Evolutionary conservation across 2,329 filamentous ascomycete species (phyloP).

Genomic region (Chaetomium sp.): DNA sequence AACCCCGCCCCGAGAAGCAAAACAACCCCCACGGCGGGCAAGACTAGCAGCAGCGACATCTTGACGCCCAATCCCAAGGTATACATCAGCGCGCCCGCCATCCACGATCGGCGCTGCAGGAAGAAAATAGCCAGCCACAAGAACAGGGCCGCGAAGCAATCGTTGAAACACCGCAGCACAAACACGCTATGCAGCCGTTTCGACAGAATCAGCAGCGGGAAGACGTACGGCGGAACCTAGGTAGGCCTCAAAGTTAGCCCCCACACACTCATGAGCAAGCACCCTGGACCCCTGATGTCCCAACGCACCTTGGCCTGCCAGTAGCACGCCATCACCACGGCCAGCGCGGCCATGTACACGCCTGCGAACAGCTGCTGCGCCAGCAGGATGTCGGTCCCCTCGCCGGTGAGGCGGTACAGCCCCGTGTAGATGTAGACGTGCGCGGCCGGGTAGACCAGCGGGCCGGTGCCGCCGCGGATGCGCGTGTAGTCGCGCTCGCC

Average conservation of each 20-base stretch:
- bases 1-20: conserved; percentile 75
- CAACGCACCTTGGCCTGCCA: conserved; percentile 63
- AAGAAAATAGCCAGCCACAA: conserved; percentile 80
- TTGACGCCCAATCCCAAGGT: conserved; percentile 85
- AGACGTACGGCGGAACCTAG: conserved; percentile 81
- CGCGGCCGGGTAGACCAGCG: conserved; percentile 89
- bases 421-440: conserved; percentile 89
- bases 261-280: no score
- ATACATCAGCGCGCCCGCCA: conserved; percentile 70
- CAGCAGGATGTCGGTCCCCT: conserved; percentile 72
- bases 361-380: conserved; percentile 84
- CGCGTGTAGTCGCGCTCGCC: conserved; percentile 88
- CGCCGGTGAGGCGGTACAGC: conserved; percentile 75
- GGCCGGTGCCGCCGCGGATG: conserved; percentile 86
- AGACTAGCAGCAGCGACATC: conserved; percentile 83
- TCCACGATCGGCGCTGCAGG: conserved; percentile 76
- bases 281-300: neutral
- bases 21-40: conserved; percentile 78
- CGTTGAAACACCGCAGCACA: conserved; percentile 91
- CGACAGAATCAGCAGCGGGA: conserved; percentile 82
- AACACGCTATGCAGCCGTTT: conserved; percentile 95
- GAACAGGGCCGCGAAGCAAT: conserved; percentile 83
- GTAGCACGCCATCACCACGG: conserved; percentile 81
- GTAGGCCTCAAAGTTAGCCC: neutral
- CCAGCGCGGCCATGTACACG: conserved; percentile 76